Evolutionary conservation across 148 eudicot genomes (phyloP).

Genomic region (Fallopia convolvulus): DNA sequence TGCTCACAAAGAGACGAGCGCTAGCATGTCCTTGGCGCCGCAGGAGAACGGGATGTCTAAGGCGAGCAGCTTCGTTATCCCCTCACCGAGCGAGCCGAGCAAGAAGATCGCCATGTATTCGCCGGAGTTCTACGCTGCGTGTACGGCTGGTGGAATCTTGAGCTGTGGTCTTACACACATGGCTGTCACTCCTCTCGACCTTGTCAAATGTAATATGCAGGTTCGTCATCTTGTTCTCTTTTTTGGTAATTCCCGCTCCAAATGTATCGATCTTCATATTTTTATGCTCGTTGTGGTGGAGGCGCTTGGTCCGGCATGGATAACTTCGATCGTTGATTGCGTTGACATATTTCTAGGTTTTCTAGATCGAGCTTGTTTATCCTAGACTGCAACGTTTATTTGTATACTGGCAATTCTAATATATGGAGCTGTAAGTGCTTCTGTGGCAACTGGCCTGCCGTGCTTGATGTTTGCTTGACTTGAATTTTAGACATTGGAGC

Average conservation of each 20-base stretch:
- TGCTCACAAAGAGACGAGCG: slow-evolving; percentile 15
- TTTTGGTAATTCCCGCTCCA: background rate
- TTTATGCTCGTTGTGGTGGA: background rate
- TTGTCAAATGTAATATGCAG: slow-evolving; percentile 47
- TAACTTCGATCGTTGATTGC: slow-evolving; percentile 1
- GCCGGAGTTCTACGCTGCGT: slow-evolving; percentile 52
- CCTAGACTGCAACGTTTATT: background rate
- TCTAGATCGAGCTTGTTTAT: background rate
- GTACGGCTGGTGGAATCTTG: slow-evolving; percentile 50
- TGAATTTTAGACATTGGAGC: background rate
- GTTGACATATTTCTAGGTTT: slow-evolving; percentile 4
- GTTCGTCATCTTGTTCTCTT: slow-evolving; percentile 8
- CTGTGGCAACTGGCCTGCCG: background rate
- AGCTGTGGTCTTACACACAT: slow-evolving; percentile 40
- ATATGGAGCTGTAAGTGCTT: background rate
- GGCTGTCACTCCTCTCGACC: slow-evolving; percentile 41
- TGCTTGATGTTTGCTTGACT: background rate
- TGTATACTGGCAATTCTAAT: background rate
- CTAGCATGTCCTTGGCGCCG: slow-evolving; percentile 13
- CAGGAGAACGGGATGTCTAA: background rate
- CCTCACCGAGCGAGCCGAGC: slow-evolving; percentile 29
- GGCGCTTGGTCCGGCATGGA: background rate
- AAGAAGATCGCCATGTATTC: slow-evolving; percentile 52
- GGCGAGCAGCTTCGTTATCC: slow-evolving; percentile 20
- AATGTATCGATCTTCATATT: background rate